These are phyloP conservation scores for Candida maris DNA, from an alignment of 805 yeast species.

Conservation along the genomic window DNA sequence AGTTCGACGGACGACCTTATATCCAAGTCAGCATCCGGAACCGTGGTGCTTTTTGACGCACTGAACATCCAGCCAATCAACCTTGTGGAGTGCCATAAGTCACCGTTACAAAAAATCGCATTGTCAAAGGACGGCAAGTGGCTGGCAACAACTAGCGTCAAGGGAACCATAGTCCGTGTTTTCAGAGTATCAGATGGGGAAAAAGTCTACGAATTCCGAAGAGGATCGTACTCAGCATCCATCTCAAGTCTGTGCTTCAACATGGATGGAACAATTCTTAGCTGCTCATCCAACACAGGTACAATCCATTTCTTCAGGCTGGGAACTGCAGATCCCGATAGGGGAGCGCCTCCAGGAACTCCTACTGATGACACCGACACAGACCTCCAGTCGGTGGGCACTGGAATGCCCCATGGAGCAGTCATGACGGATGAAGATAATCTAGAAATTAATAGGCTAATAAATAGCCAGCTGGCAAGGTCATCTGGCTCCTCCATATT, in stretches of 20 bases:
- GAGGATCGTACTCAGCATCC: slow-evolving; percentile 83
- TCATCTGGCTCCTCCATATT: slow-evolving; percentile 7
- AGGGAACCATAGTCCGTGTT: slow-evolving; percentile 86
- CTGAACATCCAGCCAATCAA: slow-evolving; percentile 69
- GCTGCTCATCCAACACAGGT: slow-evolving; percentile 86
- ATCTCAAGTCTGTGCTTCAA: slow-evolving; percentile 78
- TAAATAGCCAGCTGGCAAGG: slow-evolving; percentile 15
- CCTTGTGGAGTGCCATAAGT: slow-evolving; percentile 81
- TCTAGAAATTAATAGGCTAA: slow-evolving; percentile 30
- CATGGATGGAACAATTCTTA: slow-evolving; percentile 60
- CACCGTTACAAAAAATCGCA: slow-evolving; percentile 64
- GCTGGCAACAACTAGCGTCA: slow-evolving; percentile 83
- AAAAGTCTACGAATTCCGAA: slow-evolving; percentile 66
- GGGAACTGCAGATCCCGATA: slow-evolving; percentile 4
- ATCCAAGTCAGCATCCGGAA: slow-evolving; percentile 42
- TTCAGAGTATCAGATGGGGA: slow-evolving; percentile 65
- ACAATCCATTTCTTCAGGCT: slow-evolving; percentile 81
- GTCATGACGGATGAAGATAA: slow-evolving; percentile 25
- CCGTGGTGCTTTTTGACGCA: slow-evolving; percentile 77
- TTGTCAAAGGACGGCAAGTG: slow-evolving; percentile 73
- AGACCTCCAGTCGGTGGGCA: slow-evolving; percentile 2
- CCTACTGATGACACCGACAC: slow-evolving; percentile 6
- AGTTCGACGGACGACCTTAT: slow-evolving; percentile 1
- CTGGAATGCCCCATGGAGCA: slow-evolving; percentile 20
- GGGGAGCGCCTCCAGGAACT: slow-evolving; percentile 1